Percentiles rank a stretch among this genome's conserved stretches.
These are phyloP conservation scores for Fusarium luffae DNA, from an alignment of 2,329 filamentous ascomycete species.

Conservation along the genomic window DNA sequence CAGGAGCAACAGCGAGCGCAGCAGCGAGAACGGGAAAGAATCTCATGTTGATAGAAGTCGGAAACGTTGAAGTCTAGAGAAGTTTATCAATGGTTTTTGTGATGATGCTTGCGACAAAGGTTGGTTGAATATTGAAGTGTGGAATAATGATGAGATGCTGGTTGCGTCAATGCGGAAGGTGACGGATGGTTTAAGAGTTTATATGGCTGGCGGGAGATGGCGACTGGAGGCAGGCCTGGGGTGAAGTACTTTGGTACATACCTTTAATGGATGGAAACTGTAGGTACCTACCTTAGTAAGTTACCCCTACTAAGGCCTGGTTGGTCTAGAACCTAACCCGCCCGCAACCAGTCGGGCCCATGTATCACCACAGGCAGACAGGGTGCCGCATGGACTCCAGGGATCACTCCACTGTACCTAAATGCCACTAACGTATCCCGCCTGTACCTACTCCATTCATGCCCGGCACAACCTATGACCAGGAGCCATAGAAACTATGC, in stretches of 20 bases:
- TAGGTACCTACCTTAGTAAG: background rate
- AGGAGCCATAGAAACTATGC: conserved; percentile 2
- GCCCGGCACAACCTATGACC: background rate
- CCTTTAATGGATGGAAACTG: background rate
- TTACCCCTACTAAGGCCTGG: background rate
- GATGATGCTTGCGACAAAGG: conserved; percentile 7
- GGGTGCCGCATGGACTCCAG: conserved; percentile 10
- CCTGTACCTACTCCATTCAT: background rate
- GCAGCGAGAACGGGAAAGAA: conserved; percentile 64
- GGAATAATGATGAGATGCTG: conserved; percentile 6
- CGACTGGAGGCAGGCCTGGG: background rate
- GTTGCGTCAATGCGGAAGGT: conserved; percentile 26
- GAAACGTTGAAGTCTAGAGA: background rate
- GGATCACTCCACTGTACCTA: conserved; percentile 29
- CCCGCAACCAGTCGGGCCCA: background rate
- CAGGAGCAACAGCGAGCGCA: conserved; percentile 67
- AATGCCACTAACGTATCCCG: too few relatives aligned
- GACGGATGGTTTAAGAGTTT: conserved; percentile 26
- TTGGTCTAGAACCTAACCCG: conserved; percentile 16
- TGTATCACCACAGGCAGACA: background rate
- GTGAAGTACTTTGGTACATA: background rate
- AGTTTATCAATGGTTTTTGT: background rate
- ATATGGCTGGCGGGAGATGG: conserved; percentile 27
- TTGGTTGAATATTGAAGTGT: background rate
- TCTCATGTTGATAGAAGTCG: conserved; percentile 67